Conservation (phyloP, 1,284 basidiomycete genomes). For the Heterobasidion irregulare region DNA sequence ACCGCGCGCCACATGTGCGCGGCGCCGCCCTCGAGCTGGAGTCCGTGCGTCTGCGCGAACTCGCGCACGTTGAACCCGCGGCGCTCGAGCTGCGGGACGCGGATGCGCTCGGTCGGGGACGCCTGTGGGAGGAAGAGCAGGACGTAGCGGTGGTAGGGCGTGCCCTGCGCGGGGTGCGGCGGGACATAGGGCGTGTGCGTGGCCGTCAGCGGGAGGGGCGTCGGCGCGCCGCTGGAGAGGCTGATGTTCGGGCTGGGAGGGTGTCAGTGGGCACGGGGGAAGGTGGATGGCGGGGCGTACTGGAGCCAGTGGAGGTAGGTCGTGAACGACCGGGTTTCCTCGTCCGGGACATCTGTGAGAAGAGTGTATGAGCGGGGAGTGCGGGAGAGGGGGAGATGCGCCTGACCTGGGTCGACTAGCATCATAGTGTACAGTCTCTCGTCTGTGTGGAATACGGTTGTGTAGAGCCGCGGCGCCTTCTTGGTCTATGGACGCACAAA, state of each 20-base stretch:
- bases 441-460: constrained; percentile 75
- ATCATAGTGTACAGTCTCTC: constrained; percentile 82
- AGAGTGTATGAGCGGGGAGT: constrained; percentile 5
- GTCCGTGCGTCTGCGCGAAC: constrained; percentile 48
- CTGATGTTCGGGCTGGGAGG: constrained; percentile 68
- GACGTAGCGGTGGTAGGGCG: constrained; percentile 82
- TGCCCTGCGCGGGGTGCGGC: constrained; percentile 82
- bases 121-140: constrained; percentile 70
- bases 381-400: background rate
- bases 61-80: constrained; percentile 56
- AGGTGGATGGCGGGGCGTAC: constrained; percentile 32
- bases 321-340: constrained; percentile 53
- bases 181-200: constrained; percentile 70
- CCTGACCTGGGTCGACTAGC: constrained; percentile 75
- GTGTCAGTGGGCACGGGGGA: constrained; percentile 2
- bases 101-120: constrained; percentile 25
- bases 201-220: constrained; percentile 30
- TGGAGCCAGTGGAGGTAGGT: constrained; percentile 85
- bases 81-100: constrained; percentile 36
- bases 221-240: constrained; percentile 51
- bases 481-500: constrained; percentile 38
- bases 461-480: constrained; percentile 53
- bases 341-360: constrained; percentile 67
- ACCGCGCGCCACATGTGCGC: constrained; percentile 80
- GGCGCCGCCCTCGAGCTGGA: constrained; percentile 55